Conservation (phyloP, 176 grass and related monocot genomes). For the Raddia distichophylla region DNA sequence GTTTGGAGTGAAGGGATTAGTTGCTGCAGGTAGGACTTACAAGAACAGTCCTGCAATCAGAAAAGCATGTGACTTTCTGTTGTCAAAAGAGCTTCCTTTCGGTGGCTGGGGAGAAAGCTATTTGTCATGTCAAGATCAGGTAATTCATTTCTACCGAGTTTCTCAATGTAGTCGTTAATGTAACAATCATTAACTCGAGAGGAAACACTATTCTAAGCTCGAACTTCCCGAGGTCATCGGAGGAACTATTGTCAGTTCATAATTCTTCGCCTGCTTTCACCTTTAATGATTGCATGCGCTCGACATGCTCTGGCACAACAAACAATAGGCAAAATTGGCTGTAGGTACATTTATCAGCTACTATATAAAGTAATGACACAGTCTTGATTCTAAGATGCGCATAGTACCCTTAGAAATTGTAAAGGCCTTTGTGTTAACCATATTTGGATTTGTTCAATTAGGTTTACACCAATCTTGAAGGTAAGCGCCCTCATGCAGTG, state of each 20-base stretch:
- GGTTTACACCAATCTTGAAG: constrained; percentile 95
- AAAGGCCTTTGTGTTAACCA: background rate
- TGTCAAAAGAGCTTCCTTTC: constrained; percentile 83
- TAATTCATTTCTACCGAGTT: constrained; percentile 35
- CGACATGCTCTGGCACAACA: background rate
- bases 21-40: constrained; percentile 76
- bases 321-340: no score
- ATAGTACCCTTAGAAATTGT: background rate
- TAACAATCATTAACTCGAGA: background rate
- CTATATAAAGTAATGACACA: background rate
- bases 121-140: constrained; percentile 94
- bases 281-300: background rate
- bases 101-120: constrained; percentile 99
- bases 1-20: constrained; percentile 89
- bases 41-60: constrained; percentile 64
- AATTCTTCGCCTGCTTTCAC: background rate
- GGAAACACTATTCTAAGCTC: background rate
- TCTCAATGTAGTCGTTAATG: background rate
- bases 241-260: background rate
- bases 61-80: constrained; percentile 83
- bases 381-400: background rate
- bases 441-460: constrained; percentile 47
- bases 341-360: background rate
- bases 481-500: constrained; percentile 70
- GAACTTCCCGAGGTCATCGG: background rate